Percentiles rank a stretch among this genome's conserved stretches.
phyloP scores from a whole-genome alignment of 2,329 filamentous ascomycete species.

The Colletotrichum sp. region DNA sequence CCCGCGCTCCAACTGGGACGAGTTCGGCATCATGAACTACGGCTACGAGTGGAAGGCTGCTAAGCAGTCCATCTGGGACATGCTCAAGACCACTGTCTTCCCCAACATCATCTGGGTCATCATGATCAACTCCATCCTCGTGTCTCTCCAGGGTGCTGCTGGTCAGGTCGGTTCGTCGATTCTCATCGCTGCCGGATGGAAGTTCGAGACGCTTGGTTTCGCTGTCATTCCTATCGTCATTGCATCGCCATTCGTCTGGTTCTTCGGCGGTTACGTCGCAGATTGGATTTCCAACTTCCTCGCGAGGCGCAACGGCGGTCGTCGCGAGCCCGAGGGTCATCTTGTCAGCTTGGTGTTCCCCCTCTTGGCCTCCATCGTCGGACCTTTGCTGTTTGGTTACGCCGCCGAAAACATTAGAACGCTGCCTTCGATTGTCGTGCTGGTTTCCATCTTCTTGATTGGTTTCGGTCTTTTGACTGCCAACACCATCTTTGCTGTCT shows the following conservation, averaged over 20 bases:
- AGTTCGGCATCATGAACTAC: conserved; percentile 36
- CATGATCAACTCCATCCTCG: conserved; percentile 33
- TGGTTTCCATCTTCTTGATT: conserved; percentile 32
- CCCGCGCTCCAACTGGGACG: conserved; percentile 32
- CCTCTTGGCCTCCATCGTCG: conserved; percentile 30
- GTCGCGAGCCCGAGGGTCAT: conserved; percentile 37
- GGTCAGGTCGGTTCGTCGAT: conserved; percentile 27
- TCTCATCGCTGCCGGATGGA: conserved; percentile 28
- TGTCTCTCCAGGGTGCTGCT: conserved; percentile 32
- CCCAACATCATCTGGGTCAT: conserved; percentile 40
- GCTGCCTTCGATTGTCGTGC: conserved; percentile 30
- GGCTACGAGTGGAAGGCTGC: conserved; percentile 31
- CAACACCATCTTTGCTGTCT: conserved; percentile 34
- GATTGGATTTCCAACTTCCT: conserved; percentile 32
- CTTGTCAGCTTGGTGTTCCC: conserved; percentile 35
- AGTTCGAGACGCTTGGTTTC: conserved; percentile 33
- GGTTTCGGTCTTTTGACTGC: conserved; percentile 32
- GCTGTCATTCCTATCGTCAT: conserved; percentile 22
- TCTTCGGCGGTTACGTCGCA: conserved; percentile 34
- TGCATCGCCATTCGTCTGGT: conserved; percentile 21
- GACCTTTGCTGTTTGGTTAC: conserved; percentile 36
- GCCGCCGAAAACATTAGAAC: conserved; percentile 27
- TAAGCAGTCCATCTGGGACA: conserved; percentile 29
- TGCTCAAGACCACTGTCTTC: conserved; percentile 36
- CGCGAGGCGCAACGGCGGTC: conserved; percentile 29